These are phyloP conservation scores for Russula vinacea DNA, from an alignment of 768 basidiomycete genomes.

Conservation along the genomic window DNA sequence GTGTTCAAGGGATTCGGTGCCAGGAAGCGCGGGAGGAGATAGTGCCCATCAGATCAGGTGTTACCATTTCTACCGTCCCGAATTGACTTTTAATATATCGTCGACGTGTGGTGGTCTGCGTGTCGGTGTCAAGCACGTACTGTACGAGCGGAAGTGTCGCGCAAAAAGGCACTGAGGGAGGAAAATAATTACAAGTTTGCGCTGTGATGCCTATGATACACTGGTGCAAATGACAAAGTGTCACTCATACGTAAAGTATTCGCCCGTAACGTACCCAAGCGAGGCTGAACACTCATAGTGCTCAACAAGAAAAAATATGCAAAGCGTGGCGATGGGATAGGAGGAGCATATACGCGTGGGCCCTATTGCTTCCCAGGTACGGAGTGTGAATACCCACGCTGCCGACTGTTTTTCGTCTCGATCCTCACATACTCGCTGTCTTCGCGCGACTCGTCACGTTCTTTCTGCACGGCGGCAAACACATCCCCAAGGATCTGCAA, in stretches of 20 bases:
- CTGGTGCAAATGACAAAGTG: slow-evolving; percentile 14
- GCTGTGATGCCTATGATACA: slow-evolving; percentile 20
- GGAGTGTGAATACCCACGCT: slow-evolving; percentile 32
- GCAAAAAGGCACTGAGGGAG: neutral
- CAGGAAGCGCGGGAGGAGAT: slow-evolving; percentile 32
- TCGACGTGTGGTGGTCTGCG: neutral
- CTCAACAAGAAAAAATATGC: neutral
- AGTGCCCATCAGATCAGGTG: neutral
- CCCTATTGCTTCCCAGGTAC: neutral
- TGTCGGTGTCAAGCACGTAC: too few species aligned
- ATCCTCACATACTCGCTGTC: slow-evolving; percentile 82
- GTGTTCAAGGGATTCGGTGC: slow-evolving; percentile 60
- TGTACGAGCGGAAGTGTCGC: neutral
- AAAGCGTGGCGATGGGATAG: too few species aligned
- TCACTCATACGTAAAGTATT: slow-evolving; percentile 4
- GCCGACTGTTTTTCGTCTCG: slow-evolving; percentile 67
- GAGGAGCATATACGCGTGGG: too few species aligned
- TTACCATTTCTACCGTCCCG: neutral
- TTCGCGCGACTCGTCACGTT: slow-evolving; percentile 44
- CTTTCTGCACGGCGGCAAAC: slow-evolving; percentile 67
- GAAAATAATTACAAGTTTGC: slow-evolving; percentile 1
- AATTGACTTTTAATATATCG: neutral
- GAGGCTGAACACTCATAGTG: neutral
- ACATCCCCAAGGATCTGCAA: slow-evolving; percentile 83
- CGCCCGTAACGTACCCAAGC: neutral